Evolutionary conservation across 768 basidiomycete species (phyloP).

Genomic region (Kwoniella mangroviensis): DNA sequence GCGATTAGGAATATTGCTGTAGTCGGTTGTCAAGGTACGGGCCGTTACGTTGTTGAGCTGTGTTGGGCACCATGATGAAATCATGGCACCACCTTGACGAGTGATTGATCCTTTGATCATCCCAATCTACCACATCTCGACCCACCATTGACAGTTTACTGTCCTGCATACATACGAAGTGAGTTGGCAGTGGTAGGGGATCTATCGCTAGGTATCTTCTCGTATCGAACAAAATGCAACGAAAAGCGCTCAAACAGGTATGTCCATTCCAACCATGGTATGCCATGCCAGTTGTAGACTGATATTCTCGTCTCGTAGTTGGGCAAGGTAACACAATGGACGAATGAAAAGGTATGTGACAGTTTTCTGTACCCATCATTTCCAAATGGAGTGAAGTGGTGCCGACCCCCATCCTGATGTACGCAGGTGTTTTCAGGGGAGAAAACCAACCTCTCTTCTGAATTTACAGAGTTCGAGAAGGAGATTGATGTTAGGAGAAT

Average conservation of each 20-base stretch:
- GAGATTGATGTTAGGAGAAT: slow-evolving; percentile 80
- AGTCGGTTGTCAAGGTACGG: background rate
- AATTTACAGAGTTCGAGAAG: slow-evolving; percentile 77
- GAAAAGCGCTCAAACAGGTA: slow-evolving; percentile 51
- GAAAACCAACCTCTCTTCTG: slow-evolving; percentile 76
- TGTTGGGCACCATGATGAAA: no score
- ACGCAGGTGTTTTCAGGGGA: slow-evolving; percentile 74
- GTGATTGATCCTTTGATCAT: no score
- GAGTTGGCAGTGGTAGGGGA: background rate
- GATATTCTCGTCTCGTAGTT: no score
- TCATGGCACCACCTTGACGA: background rate
- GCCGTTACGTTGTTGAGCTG: background rate
- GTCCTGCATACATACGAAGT: background rate
- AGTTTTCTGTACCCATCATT: no score
- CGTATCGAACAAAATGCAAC: slow-evolving; percentile 33
- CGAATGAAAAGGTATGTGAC: slow-evolving; percentile 46
- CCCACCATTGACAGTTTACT: background rate
- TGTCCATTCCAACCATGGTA: no score
- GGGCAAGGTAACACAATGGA: slow-evolving; percentile 55
- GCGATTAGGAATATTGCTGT: background rate
- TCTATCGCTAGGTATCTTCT: no score
- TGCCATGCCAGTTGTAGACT: no score
- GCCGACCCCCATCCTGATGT: no score
- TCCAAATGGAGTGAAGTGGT: no score
- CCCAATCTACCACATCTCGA: no score